Percentiles rank a stretch among this genome's conserved stretches.
Conservation (phyloP, 805 yeast species). For the Metschnikowia lachancei region DNA sequence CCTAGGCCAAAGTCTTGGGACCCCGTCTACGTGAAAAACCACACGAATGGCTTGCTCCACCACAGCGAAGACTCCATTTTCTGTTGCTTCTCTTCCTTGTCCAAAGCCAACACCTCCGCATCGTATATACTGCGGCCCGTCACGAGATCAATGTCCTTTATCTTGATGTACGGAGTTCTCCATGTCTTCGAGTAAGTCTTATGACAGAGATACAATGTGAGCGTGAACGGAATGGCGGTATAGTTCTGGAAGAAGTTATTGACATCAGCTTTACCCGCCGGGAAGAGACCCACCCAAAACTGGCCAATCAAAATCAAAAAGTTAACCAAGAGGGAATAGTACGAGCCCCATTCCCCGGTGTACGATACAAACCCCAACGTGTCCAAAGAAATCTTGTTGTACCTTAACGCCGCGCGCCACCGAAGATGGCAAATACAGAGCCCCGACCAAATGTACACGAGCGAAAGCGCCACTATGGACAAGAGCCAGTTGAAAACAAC, state of each 20-base stretch:
- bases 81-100: constrained; percentile 21
- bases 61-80: constrained; percentile 13
- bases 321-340: constrained; percentile 31
- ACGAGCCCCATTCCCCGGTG: constrained; percentile 42
- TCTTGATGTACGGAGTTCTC: constrained; percentile 20
- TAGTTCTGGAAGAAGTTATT: constrained; percentile 30
- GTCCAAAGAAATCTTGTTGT: constrained; percentile 21
- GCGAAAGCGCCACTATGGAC: constrained; percentile 28
- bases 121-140: constrained; percentile 24
- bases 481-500: constrained; percentile 31
- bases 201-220: constrained; percentile 25
- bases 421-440: constrained; percentile 28
- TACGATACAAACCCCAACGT: constrained; percentile 31
- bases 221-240: constrained; percentile 23
- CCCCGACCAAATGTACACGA: constrained; percentile 27
- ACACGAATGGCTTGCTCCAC: constrained; percentile 17
- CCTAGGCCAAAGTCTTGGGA: too few relatives aligned
- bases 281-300: constrained; percentile 45
- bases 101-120: constrained; percentile 24
- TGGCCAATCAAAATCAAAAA: constrained; percentile 40
- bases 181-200: constrained; percentile 22
- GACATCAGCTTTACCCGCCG: constrained; percentile 25
- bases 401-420: constrained; percentile 28
- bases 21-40: constrained; percentile 15
- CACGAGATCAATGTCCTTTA: constrained; percentile 24